phyloP scores from a whole-genome alignment of 2,329 filamentous ascomycete genomes.

The Phaeosphaeria sp. region DNA sequence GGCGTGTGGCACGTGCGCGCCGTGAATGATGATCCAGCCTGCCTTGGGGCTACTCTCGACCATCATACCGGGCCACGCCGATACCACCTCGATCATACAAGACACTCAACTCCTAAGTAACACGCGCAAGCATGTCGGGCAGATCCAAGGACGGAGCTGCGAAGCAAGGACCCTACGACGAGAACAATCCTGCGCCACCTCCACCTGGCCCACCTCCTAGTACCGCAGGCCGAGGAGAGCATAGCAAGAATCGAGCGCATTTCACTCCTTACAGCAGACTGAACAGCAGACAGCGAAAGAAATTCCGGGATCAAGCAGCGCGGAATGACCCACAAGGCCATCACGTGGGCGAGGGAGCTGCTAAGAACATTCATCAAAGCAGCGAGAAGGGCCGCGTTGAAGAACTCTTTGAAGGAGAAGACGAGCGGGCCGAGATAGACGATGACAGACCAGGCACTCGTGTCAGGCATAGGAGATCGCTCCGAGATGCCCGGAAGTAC shows the following conservation, averaged over 20 bases:
- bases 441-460: background rate
- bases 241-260: background rate
- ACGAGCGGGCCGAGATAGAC: background rate
- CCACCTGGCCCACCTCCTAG: conserved; percentile 2
- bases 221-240: background rate
- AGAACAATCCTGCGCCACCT: conserved; percentile 11
- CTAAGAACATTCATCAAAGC: background rate
- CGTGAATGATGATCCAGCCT: background rate
- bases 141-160: background rate
- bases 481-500: background rate
- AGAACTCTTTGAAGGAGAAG: background rate
- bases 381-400: background rate
- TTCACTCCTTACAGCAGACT: background rate
- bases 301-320: background rate
- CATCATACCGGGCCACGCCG: background rate
- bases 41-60: too few relatives aligned
- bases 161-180: conserved; percentile 6
- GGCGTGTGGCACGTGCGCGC: background rate
- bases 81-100: background rate
- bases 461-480: background rate
- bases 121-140: background rate
- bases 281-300: background rate
- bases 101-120: background rate
- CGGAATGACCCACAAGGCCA: background rate
- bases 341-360: background rate